Base-by-base conservation (phyloP, 2,329 filamentous ascomycete species). In the Diaporthe sp. region DNA sequence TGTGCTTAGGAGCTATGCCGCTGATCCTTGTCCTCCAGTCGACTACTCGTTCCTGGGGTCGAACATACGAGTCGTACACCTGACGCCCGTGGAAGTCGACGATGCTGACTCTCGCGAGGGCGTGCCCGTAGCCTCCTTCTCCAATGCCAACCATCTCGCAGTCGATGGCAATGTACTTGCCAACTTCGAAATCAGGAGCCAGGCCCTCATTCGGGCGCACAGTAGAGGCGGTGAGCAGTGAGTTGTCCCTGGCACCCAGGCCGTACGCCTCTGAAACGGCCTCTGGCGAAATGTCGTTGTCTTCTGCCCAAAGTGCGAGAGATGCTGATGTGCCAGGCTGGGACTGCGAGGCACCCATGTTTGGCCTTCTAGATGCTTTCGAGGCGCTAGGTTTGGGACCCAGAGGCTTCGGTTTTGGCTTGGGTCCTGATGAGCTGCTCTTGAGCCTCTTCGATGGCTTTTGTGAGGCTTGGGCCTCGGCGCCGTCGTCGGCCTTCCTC, bases 141-240 rank as follows among this genome's bases (percentile, higher is more conserved):
- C 94, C 94, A 17, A 97, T 91, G 65, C 96, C 97, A 37, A 99
- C 97, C 97, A 99, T 99, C 86, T 99, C 97, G 84, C 97, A 99
- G 86, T 99, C 97, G 63, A 99, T 91, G 28, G 94, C 94, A 57
- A 99, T 86, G 83, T 98, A 99, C 88, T 97, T 98, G 71, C 96
- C 97, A 28, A 96, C 86, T 72, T 95, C 91, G 49, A 93, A 85
- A 8, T 89, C 90, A 34, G 86, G 83, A 2, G 90, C 89, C 4
- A 92, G 86, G 0, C 93, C 93, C 60, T 91, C 89, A 81, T 95
- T 94, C 77, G 92, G 86, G 60, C 87, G 88, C 68, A 89, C 88
- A 53, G 88, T 84, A 34, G 82, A 83, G 15, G 87, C 83, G 22
- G 84, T 83, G 39, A 91, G 84, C 76, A 88, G 84, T 3, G 90